phyloP scores from a whole-genome alignment of 2,329 filamentous ascomycete genomes.

The Venturia pyrina region DNA sequence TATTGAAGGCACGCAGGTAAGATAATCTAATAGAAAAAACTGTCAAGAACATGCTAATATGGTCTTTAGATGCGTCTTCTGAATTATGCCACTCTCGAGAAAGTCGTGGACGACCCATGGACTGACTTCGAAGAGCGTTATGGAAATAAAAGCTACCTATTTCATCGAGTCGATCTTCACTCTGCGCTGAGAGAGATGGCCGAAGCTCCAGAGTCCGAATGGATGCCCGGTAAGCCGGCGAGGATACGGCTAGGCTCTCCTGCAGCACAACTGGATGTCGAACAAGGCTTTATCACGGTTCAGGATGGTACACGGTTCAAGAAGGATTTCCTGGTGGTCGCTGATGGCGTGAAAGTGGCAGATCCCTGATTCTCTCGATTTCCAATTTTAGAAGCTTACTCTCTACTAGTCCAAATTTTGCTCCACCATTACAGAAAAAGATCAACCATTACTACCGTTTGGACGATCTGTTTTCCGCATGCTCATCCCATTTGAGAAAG shows the following conservation, averaged over 20 bases:
- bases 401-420: neutral
- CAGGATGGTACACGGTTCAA: constrained; percentile 10
- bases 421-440: neutral
- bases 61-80: neutral
- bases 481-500: neutral
- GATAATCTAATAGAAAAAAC: neutral
- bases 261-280: neutral
- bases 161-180: constrained; percentile 9
- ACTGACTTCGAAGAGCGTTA: neutral
- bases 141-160: neutral
- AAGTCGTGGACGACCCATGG: neutral
- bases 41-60: neutral
- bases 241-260: neutral
- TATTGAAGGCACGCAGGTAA: neutral
- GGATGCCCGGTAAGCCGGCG: neutral
- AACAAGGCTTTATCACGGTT: constrained; percentile 9
- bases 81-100: neutral
- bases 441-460: neutral
- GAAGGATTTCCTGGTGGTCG: constrained; percentile 13
- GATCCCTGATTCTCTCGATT: neutral
- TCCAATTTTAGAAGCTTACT: neutral
- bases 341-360: constrained; percentile 10
- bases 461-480: neutral
- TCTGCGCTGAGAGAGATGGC: constrained; percentile 10
- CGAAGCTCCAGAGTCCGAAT: neutral